Percentiles rank a stretch among this genome's conserved stretches.
phyloP scores from a whole-genome alignment of 352 stramenopile species.

The Globisporangium cylindrosporum region DNA sequence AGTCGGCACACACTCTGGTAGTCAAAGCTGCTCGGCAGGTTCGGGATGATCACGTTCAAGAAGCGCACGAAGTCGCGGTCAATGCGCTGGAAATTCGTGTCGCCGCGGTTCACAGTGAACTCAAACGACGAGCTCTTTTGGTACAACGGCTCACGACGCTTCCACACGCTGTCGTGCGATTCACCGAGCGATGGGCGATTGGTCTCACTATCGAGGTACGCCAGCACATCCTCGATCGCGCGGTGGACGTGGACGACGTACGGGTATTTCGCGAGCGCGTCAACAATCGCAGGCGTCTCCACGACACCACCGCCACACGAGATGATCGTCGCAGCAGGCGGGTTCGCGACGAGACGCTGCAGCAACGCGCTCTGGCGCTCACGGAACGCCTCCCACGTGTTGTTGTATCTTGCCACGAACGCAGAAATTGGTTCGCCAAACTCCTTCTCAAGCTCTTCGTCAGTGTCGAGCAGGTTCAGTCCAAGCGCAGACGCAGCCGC shows the following conservation, averaged over 20 bases:
- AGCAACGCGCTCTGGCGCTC: slow-evolving; percentile 58
- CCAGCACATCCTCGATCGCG: slow-evolving; percentile 67
- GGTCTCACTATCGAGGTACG: slow-evolving; percentile 49
- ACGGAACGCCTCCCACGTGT: slow-evolving; percentile 78
- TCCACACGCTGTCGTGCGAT: slow-evolving; percentile 57
- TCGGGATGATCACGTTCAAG: slow-evolving; percentile 49
- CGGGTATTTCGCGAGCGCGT: slow-evolving; percentile 55
- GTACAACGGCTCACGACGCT: slow-evolving; percentile 55
- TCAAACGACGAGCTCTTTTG: slow-evolving; percentile 48
- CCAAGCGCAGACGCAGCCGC: slow-evolving; percentile 42
- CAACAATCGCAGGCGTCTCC: slow-evolving; percentile 63
- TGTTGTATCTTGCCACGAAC: slow-evolving; percentile 61
- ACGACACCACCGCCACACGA: slow-evolving; percentile 84
- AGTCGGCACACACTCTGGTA: slow-evolving; percentile 37
- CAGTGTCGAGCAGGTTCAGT: slow-evolving; percentile 71
- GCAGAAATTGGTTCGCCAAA: slow-evolving; percentile 64
- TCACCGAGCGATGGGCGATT: slow-evolving; percentile 61
- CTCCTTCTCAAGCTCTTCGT: slow-evolving; percentile 65
- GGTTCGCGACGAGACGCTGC: slow-evolving; percentile 53
- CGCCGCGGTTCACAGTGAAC: slow-evolving; percentile 58
- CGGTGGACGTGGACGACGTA: slow-evolving; percentile 74
- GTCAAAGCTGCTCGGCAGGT: slow-evolving; percentile 47
- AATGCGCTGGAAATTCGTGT: slow-evolving; percentile 57
- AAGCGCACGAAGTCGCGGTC: slow-evolving; percentile 73
- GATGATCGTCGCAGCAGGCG: slow-evolving; percentile 66